Conservation (phyloP, 2,329 filamentous ascomycete species). For the Colletotrichum liaoningense region DNA sequence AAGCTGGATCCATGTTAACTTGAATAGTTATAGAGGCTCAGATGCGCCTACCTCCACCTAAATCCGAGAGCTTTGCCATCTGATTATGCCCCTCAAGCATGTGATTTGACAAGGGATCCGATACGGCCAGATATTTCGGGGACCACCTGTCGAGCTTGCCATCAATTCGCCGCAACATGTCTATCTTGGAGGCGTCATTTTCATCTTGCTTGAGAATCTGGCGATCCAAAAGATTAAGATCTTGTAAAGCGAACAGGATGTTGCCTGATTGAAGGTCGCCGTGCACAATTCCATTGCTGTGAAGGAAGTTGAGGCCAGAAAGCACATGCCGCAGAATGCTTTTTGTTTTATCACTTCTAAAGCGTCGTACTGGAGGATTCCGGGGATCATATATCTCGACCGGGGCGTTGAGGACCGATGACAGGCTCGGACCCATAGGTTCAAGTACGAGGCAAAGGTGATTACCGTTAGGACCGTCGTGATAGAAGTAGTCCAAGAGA, state of each 20-base stretch:
- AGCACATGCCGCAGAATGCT: slow-evolving; percentile 2
- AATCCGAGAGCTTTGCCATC: slow-evolving; percentile 11
- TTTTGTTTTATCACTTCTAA: not conserved
- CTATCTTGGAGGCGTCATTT: not conserved
- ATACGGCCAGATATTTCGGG: slow-evolving; percentile 2
- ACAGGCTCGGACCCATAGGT: slow-evolving; percentile 44
- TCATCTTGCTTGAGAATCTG: not conserved
- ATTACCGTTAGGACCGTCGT: slow-evolving; percentile 45
- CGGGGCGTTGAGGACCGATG: slow-evolving; percentile 33
- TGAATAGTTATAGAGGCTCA: too few relatives aligned
- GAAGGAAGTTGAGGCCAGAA: slow-evolving; percentile 10
- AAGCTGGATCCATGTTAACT: not conserved
- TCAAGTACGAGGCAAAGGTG: slow-evolving; percentile 47
- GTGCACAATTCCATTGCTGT: slow-evolving; percentile 24
- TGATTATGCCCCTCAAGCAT: not conserved
- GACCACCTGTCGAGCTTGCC: slow-evolving; percentile 20
- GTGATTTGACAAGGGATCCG: not conserved
- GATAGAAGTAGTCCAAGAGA: slow-evolving; percentile 43
- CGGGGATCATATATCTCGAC: slow-evolving; percentile 16
- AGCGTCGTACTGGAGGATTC: not conserved
- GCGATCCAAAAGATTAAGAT: not conserved
- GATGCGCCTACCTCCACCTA: slow-evolving; percentile 7
- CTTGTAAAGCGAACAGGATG: slow-evolving; percentile 14
- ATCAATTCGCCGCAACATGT: slow-evolving; percentile 6
- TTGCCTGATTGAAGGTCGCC: slow-evolving; percentile 28